Conservation (phyloP, 2,329 filamentous ascomycete genomes). For the Aspergillus sp. region DNA sequence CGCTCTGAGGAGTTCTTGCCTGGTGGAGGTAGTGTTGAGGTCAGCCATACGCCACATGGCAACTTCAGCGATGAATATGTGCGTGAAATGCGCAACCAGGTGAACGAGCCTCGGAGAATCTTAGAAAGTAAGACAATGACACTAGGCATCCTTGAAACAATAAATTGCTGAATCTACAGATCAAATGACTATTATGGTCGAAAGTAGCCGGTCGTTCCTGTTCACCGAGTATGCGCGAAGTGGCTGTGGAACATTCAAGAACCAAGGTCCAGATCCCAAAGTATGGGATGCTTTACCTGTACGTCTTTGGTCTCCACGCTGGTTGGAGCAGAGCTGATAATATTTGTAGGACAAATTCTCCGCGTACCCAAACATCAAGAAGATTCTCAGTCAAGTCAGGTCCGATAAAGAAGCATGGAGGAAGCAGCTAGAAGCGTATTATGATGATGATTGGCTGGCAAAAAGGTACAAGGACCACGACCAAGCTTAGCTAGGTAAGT, state of each 20-base stretch:
- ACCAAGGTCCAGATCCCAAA: constrained; percentile 30
- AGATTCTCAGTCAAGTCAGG: constrained; percentile 30
- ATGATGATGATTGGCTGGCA: constrained; percentile 23
- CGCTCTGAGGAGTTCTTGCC: constrained; percentile 32
- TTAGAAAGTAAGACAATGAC: constrained; percentile 36
- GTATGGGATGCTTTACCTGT: constrained; percentile 33
- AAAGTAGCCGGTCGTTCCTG: constrained; percentile 31
- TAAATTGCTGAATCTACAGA: constrained; percentile 20
- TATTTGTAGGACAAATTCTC: constrained; percentile 30
- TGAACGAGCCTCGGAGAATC: constrained; percentile 47
- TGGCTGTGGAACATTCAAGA: constrained; percentile 30
- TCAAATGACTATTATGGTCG: constrained; percentile 37
- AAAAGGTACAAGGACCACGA: constrained; percentile 17
- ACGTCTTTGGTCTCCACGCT: constrained; percentile 5
- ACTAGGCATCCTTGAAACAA: background rate
- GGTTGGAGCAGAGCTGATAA: background rate
- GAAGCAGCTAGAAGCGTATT: constrained; percentile 23
- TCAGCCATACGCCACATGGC: constrained; percentile 32
- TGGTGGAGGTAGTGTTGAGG: constrained; percentile 31
- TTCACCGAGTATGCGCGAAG: constrained; percentile 32
- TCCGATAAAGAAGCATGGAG: constrained; percentile 26
- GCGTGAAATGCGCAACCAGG: constrained; percentile 48
- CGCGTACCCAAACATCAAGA: constrained; percentile 29
- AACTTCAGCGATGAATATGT: constrained; percentile 49
- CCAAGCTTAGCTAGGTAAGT: background rate